phyloP scores from a whole-genome alignment of 495 filamentous ascomycete genomes.

The Letharia columbiana region DNA sequence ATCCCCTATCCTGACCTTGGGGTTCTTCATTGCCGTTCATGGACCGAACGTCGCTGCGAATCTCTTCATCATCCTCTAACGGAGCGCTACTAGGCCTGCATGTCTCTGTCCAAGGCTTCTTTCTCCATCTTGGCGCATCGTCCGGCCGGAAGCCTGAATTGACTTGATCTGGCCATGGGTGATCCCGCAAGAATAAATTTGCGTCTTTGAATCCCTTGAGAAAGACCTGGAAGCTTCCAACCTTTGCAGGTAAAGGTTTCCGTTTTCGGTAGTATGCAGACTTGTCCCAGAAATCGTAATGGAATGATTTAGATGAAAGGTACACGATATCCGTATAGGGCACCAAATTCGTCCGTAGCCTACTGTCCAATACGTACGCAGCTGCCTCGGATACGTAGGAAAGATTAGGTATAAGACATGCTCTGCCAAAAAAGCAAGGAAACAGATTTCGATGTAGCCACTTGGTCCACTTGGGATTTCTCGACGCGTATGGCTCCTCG shows the following conservation, averaged over 20 bases:
- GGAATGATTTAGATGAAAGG: constrained; percentile 92
- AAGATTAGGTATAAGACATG: constrained; percentile 96
- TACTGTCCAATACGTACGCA: constrained; percentile 86
- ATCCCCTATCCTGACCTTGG: constrained; percentile 39
- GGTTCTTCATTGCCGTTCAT: constrained; percentile 42
- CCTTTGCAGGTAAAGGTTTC: constrained; percentile 82
- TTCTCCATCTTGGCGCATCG: constrained; percentile 60
- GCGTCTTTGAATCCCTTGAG: constrained; percentile 95
- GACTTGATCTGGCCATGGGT: constrained; percentile 96
- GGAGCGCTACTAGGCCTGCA: constrained; percentile 66
- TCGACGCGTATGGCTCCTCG: constrained; percentile 90
- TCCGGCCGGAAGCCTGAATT: constrained; percentile 66
- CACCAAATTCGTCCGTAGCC: constrained; percentile 83
- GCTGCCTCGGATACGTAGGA: constrained; percentile 98
- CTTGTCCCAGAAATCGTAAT: constrained; percentile 95
- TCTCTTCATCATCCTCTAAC: constrained; percentile 64
- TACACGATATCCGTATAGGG: constrained; percentile 94
- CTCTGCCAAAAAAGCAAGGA: constrained; percentile 91
- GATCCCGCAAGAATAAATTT: constrained; percentile 85
- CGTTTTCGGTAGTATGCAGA: constrained; percentile 77
- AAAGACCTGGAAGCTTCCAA: constrained; percentile 95
- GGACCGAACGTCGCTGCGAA: constrained; percentile 40
- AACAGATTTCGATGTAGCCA: constrained; percentile 93
- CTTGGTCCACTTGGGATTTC: constrained; percentile 93
- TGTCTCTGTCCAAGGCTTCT: constrained; percentile 71